A percentile compares a stretch with the other conserved stretches of the same genome.
phyloP scores from a whole-genome alignment of 1,284 basidiomycete genomes.

The Farysia itapuensis region DNA sequence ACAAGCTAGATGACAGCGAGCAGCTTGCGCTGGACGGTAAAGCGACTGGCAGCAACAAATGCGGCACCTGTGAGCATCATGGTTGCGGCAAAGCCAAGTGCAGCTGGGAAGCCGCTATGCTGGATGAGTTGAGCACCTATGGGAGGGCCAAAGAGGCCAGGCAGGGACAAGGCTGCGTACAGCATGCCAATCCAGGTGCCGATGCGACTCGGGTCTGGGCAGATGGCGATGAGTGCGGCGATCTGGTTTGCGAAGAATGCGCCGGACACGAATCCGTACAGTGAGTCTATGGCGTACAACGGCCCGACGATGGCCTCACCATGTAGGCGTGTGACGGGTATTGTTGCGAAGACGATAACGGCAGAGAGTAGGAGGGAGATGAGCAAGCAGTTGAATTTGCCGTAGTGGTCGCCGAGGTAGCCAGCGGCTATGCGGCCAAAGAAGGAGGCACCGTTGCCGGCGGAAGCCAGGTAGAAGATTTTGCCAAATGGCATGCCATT shows the following conservation, averaged over 20 bases:
- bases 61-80: slow-evolving; percentile 4
- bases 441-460: slow-evolving; percentile 8
- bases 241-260: slow-evolving; percentile 10
- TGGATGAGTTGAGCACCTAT: slow-evolving; percentile 7
- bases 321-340: slow-evolving; percentile 1
- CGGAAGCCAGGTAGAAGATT: slow-evolving; percentile 13
- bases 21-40: neutral
- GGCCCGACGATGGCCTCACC: slow-evolving; percentile 5
- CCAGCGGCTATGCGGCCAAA: slow-evolving; percentile 6
- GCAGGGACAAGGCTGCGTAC: slow-evolving; percentile 7
- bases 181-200: slow-evolving; percentile 18
- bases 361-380: slow-evolving; percentile 1
- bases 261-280: slow-evolving; percentile 7
- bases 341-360: slow-evolving; percentile 8
- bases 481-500: slow-evolving; percentile 4
- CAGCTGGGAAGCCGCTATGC: slow-evolving; percentile 6
- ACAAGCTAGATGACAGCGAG: neutral
- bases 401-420: slow-evolving; percentile 4
- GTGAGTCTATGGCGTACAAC: slow-evolving; percentile 3
- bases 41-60: slow-evolving; percentile 6
- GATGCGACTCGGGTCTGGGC: slow-evolving; percentile 4
- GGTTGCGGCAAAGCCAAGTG: slow-evolving; percentile 3
- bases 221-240: slow-evolving; percentile 5
- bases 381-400: slow-evolving; percentile 8
- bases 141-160: slow-evolving; percentile 10